Base-by-base conservation (phyloP, 148 eudicot genomes). In the Rhododendron williamsianum region DNA sequence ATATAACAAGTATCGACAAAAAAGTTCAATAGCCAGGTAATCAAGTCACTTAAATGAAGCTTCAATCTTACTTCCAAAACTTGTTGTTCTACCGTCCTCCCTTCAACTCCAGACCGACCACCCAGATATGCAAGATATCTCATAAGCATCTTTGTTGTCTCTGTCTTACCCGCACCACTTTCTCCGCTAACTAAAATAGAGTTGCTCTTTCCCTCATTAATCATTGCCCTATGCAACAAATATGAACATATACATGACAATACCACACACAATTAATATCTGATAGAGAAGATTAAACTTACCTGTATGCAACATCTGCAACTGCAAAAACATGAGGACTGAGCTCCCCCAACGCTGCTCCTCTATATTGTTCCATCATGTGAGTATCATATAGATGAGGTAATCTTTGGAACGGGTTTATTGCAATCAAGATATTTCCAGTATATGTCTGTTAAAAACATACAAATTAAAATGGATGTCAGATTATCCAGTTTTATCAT, bases 151-250 rank as follows among this genome's bases (percentile, higher is more conserved):
- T 95, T 95, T 63, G 99, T 95, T 36, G 99, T 97, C 90, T 97
- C 98, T n/a, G 99, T 97, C 87, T 97, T 97, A 88, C 99, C 98
- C 86, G 99, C 99, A 88, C 98, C 99, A 93, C 99, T 97, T 91
- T 97, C 99, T 80, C 99, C 99, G 89, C 98, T 97, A 85, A 97
- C 99, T 88, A 97, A 89, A 90, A 95, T 97, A 1, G 98, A 94
- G 89, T 97, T 95, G 93, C 98, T 95, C 89, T 94, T 97, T 41
- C 95, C 96, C 83, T 95, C 99, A 77, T 94, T 97, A 81, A 92
- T 92, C 99, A 97, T 97, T 77, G 98, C 98, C 93, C 99, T 95
- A 82, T 81, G 23, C 88, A 91, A 69, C 81, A n/a, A 67, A 67
- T 49, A 33, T 87, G 81, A 43, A 63, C 3, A 56, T 19, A 5